These are phyloP conservation scores for Cordyceps tenuipes DNA, from an alignment of 2,329 filamentous ascomycete species.

Conservation along the genomic window DNA sequence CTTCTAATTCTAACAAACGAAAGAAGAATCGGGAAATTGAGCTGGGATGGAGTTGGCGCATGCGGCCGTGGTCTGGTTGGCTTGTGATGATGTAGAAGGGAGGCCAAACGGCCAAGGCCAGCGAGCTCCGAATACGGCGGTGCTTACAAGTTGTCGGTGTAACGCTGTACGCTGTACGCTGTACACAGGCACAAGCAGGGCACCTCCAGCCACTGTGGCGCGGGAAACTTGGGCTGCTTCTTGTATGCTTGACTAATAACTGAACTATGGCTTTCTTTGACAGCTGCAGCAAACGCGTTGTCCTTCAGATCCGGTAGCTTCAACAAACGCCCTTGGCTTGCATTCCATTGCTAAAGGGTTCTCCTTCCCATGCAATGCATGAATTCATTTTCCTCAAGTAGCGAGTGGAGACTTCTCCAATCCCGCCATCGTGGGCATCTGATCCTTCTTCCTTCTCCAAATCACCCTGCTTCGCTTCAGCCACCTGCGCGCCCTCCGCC, in stretches of 20 bases:
- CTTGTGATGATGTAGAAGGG: conserved; percentile 10
- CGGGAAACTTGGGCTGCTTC: no score
- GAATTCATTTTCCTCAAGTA: no score
- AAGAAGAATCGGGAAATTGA: not conserved
- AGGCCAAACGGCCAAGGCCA: not conserved
- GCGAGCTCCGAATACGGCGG: conserved; percentile 2
- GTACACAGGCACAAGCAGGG: not conserved
- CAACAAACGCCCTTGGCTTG: no score
- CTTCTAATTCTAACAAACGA: not conserved
- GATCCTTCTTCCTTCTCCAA: not conserved
- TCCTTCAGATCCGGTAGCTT: no score
- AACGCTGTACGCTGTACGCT: no score
- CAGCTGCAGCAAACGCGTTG: no score
- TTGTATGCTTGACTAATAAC: no score
- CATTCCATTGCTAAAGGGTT: no score
- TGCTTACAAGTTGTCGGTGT: not conserved
- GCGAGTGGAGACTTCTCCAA: not conserved
- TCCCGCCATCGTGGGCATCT: not conserved
- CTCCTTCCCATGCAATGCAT: no score
- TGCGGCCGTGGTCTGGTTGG: not conserved
- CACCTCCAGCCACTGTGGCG: no score
- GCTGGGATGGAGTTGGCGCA: not conserved
- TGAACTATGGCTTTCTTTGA: no score
- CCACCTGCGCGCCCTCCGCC: not conserved
- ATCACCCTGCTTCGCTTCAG: not conserved